Evolutionary conservation across 148 eudicot species (phyloP).

Genomic region (Silene conica): DNA sequence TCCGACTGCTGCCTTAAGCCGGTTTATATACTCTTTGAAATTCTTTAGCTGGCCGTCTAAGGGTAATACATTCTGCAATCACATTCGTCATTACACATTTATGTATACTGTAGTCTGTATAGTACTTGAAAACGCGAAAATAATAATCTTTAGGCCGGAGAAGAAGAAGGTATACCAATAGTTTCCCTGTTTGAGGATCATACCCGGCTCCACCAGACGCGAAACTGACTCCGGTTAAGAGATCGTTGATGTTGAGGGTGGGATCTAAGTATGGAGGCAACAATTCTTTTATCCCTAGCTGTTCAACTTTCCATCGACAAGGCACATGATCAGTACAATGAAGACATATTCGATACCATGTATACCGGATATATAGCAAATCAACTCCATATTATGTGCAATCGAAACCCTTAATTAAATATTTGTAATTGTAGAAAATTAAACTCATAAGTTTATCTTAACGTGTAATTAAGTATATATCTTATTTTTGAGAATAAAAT

Average conservation of each 20-base stretch:
- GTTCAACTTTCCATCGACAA: constrained; percentile 29
- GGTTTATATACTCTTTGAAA: constrained; percentile 29
- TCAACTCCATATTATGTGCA: too few relatives aligned
- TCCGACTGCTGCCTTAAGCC: constrained; percentile 26
- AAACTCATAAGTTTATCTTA: too few relatives aligned
- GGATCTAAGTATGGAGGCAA: constrained; percentile 49
- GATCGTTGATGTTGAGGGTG: constrained; percentile 29
- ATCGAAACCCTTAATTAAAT: too few relatives aligned
- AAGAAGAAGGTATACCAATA: constrained; percentile 34
- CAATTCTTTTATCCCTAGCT: constrained; percentile 36
- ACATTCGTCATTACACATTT: too few relatives aligned
- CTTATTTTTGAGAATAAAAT: too few relatives aligned
- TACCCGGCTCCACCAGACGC: constrained; percentile 40
- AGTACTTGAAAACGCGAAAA: too few relatives aligned
- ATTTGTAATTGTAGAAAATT: background rate
- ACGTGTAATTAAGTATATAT: too few relatives aligned
- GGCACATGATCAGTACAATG: background rate
- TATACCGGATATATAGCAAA: too few relatives aligned
- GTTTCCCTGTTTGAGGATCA: constrained; percentile 34
- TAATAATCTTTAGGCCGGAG: background rate
- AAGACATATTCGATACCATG: too few relatives aligned
- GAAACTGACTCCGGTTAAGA: constrained; percentile 46
- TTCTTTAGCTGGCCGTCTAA: constrained; percentile 23
- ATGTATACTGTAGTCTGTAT: too few relatives aligned
- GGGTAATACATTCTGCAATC: constrained; percentile 20